A percentile compares a stretch with the other conserved stretches of the same genome.
Evolutionary conservation across 495 filamentous ascomycete species (phyloP).

Genomic region (Neurospora sublineolata): DNA sequence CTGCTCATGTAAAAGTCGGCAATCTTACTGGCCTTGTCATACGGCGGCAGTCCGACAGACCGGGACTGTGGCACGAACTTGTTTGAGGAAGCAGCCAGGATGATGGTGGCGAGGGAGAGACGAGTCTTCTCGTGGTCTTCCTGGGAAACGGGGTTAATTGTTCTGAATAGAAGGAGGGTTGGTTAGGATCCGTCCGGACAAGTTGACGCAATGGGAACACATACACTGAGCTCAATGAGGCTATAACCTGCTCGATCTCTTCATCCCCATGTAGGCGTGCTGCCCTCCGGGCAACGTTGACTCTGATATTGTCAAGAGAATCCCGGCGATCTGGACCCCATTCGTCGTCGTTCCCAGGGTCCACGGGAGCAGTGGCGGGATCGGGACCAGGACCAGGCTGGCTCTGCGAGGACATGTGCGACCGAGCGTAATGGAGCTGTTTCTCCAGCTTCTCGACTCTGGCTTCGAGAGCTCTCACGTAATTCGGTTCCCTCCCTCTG

Average conservation of each 20-base stretch:
- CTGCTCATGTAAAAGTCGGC: constrained; percentile 76
- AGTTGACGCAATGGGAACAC: background rate
- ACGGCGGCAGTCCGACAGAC: constrained; percentile 51
- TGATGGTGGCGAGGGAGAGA: constrained; percentile 27
- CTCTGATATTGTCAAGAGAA: constrained; percentile 46
- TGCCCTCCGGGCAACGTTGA: constrained; percentile 48
- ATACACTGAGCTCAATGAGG: background rate
- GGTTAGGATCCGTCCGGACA: background rate
- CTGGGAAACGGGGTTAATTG: background rate
- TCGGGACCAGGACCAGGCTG: constrained; percentile 29
- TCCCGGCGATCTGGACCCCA: constrained; percentile 37
- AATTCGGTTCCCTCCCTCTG: constrained; percentile 86
- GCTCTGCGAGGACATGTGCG: constrained; percentile 38
- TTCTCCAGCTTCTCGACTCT: constrained; percentile 78
- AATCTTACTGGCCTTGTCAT: constrained; percentile 50
- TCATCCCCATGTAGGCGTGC: constrained; percentile 15
- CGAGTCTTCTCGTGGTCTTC: background rate
- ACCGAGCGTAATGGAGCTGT: constrained; percentile 49
- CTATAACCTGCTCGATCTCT: background rate
- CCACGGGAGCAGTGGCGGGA: constrained; percentile 23
- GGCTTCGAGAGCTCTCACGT: constrained; percentile 83
- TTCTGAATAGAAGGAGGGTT: background rate
- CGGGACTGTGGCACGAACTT: constrained; percentile 46
- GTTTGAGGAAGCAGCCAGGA: constrained; percentile 60
- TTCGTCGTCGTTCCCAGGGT: background rate